phyloP scores from a whole-genome alignment of 2,329 filamentous ascomycete genomes.

The Aquanectria penicillioides region DNA sequence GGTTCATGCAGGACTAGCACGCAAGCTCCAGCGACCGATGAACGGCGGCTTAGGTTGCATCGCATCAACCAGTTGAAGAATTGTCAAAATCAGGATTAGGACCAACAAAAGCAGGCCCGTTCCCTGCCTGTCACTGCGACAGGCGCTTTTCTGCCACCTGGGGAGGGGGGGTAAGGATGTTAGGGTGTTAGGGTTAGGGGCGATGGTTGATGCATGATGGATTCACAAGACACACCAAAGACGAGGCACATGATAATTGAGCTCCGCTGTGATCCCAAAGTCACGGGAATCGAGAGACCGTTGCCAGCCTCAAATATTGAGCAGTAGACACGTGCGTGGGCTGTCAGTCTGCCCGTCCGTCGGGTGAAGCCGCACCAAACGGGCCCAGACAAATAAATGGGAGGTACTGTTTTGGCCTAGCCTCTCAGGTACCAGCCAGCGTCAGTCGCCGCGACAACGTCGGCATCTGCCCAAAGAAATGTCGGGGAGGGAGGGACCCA shows the following conservation, averaged over 20 bases:
- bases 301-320: neutral
- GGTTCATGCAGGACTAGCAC: slow-evolving; percentile 20
- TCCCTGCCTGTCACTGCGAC: neutral
- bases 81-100: neutral
- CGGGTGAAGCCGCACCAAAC: slow-evolving; percentile 14
- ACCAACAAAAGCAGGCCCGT: neutral
- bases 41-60: slow-evolving; percentile 14
- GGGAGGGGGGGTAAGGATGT: too few relatives aligned
- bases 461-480: slow-evolving; percentile 23
- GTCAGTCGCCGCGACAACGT: slow-evolving; percentile 36
- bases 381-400: neutral
- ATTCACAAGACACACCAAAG: too few relatives aligned
- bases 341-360: too few relatives aligned
- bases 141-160: too few relatives aligned
- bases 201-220: too few relatives aligned
- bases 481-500: slow-evolving; percentile 17
- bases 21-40: neutral
- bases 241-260: neutral
- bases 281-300: neutral
- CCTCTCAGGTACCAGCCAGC: neutral
- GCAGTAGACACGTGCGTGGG: neutral
- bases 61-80: neutral
- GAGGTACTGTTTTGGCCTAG: slow-evolving; percentile 2
- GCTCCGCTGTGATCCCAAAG: too few relatives aligned
- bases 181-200: too few relatives aligned